phyloP scores from a whole-genome alignment of 176 grass and related monocot species.

The Rhynchospora breviuscula region DNA sequence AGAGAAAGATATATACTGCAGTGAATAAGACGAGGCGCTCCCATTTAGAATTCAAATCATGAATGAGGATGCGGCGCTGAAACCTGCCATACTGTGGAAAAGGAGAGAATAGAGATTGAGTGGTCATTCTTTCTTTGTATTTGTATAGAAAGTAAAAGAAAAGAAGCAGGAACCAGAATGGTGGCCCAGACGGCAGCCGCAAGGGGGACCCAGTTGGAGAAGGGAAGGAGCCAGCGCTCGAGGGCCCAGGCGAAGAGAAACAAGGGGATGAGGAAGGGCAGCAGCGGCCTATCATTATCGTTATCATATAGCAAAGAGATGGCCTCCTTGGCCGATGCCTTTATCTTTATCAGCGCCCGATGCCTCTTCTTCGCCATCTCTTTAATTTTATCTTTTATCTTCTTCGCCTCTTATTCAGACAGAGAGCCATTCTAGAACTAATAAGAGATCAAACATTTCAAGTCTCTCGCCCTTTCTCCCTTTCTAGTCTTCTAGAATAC shows the following conservation, averaged over 20 bases:
- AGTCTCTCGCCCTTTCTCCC: too few species aligned
- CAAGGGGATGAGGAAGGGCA: slow-evolving; percentile 79
- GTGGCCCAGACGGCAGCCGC: slow-evolving; percentile 81
- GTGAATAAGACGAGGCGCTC: slow-evolving; percentile 84
- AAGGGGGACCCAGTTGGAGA: slow-evolving; percentile 95
- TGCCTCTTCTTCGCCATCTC: slow-evolving; percentile 62
- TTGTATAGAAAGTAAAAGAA: not conserved
- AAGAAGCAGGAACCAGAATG: slow-evolving; percentile 47
- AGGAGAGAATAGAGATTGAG: not conserved
- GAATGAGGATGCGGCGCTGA: slow-evolving; percentile 48
- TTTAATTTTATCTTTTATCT: too few species aligned
- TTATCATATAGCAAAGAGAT: too few species aligned
- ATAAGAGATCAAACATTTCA: too few species aligned
- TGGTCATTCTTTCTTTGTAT: too few species aligned
- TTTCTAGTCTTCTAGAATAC: too few species aligned
- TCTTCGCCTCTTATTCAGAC: too few species aligned
- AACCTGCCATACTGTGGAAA: slow-evolving; percentile 66
- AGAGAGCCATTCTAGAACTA: too few species aligned
- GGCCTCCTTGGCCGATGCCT: slow-evolving; percentile 65
- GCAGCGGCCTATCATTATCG: slow-evolving; percentile 74
- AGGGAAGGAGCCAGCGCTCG: slow-evolving; percentile 90
- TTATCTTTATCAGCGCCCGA: slow-evolving; percentile 38
- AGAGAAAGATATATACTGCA: slow-evolving; percentile 37
- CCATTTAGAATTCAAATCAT: slow-evolving; percentile 97
- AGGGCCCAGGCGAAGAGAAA: slow-evolving; percentile 76